phyloP scores from a whole-genome alignment of 2,329 filamentous ascomycete species.

The Furcasterigmium furcatum region DNA sequence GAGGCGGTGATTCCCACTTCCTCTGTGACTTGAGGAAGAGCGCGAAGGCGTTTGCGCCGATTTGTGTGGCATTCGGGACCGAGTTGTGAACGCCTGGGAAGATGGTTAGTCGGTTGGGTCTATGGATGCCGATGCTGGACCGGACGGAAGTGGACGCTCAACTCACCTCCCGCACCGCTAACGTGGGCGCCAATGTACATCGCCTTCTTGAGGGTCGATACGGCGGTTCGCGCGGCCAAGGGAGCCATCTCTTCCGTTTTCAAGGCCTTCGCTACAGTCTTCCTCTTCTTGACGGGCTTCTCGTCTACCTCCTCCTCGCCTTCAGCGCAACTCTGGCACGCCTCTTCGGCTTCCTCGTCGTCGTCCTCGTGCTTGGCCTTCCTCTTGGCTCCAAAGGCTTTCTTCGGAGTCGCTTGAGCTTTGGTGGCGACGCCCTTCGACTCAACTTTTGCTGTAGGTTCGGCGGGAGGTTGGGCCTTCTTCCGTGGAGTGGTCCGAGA shows the following conservation, averaged over 20 bases:
- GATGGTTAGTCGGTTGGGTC: neutral
- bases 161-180: constrained; percentile 76
- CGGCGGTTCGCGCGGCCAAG: constrained; percentile 64
- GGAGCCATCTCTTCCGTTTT: constrained; percentile 48
- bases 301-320: constrained; percentile 14
- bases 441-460: neutral
- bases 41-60: constrained; percentile 90
- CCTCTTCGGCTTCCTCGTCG: constrained; percentile 19
- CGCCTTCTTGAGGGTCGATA: constrained; percentile 58
- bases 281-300: constrained; percentile 39
- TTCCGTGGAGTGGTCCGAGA: constrained; percentile 28
- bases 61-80: constrained; percentile 71
- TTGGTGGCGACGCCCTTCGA: constrained; percentile 2
- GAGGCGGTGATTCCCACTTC: constrained; percentile 84
- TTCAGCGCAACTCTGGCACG: constrained; percentile 15
- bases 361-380: constrained; percentile 19
- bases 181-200: constrained; percentile 94
- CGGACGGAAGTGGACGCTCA: too few species aligned
- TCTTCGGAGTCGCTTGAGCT: neutral
- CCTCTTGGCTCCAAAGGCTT: neutral
- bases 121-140: neutral
- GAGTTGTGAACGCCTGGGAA: constrained; percentile 80
- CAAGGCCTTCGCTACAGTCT: constrained; percentile 29
- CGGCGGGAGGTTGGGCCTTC: constrained; percentile 13
- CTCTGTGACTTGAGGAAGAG: constrained; percentile 95